Evolutionary conservation across 169 alveolate genomes (phyloP).

Genomic region (Eimeria necatrix): DNA sequence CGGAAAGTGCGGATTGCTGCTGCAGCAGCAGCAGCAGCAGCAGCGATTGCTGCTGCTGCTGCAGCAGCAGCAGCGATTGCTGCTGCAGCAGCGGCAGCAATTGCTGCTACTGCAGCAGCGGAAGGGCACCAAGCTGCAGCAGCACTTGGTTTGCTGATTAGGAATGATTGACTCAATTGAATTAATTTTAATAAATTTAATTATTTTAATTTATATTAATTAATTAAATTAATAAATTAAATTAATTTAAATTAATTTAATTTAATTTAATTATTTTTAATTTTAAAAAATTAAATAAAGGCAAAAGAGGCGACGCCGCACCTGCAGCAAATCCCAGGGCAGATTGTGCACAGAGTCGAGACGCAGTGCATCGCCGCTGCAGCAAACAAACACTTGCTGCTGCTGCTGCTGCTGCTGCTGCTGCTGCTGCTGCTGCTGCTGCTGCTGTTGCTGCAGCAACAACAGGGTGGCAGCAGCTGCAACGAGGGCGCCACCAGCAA

Average conservation of each 20-base stretch:
- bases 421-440: neutral
- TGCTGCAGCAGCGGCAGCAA: conserved; percentile 69
- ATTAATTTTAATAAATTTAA: too few species aligned
- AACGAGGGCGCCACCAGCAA: neutral
- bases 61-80: conserved; percentile 79
- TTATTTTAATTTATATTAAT: too few species aligned
- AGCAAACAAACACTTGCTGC: too few species aligned
- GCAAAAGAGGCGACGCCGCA: too few species aligned
- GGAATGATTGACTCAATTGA: too few species aligned
- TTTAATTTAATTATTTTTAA: too few species aligned
- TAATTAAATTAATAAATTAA: too few species aligned
- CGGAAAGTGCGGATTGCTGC: too few species aligned
- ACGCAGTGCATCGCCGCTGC: neutral
- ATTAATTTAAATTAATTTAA: too few species aligned
- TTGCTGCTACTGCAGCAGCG: neutral
- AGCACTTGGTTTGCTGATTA: too few species aligned
- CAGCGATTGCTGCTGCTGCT: conserved; percentile 85
- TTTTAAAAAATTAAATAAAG: too few species aligned
- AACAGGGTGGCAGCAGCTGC: conserved; percentile 1
- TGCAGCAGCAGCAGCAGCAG: conserved; percentile 30
- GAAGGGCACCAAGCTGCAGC: neutral
- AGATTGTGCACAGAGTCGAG: neutral
- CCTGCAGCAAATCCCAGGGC: conserved; percentile 36
- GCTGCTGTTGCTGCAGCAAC: neutral
- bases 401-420: neutral